A percentile compares a stretch with the other conserved stretches of the same genome.
phyloP scores from a whole-genome alignment of 1,284 basidiomycete species.

The Flammula alnicola region DNA sequence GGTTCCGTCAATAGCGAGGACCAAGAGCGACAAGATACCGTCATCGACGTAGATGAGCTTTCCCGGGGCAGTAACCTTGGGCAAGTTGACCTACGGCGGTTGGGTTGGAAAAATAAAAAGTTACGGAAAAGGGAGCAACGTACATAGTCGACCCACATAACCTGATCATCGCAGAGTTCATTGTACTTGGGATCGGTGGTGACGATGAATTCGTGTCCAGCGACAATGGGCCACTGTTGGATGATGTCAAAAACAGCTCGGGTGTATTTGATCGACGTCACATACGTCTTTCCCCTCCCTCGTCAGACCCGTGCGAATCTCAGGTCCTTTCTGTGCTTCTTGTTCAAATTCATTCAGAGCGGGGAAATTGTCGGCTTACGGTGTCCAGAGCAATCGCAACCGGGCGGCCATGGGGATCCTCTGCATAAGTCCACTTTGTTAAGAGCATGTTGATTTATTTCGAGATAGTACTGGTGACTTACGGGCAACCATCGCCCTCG shows the following conservation, averaged over 20 bases:
- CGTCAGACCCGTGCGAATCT: constrained; percentile 98
- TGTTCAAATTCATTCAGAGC: constrained; percentile 12
- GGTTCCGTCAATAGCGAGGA: constrained; percentile 83
- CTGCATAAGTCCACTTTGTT: constrained; percentile 32
- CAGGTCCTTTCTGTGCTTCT: constrained; percentile 88
- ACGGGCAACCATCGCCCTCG: constrained; percentile 83
- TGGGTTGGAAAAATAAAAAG: background rate
- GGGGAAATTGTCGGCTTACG: constrained; percentile 44
- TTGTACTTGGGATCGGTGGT: constrained; percentile 86
- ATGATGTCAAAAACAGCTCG: constrained; percentile 9
- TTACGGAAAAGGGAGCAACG: constrained; percentile 37
- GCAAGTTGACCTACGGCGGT: constrained; percentile 75
- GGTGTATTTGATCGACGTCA: constrained; percentile 27
- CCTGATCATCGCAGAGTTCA: constrained; percentile 81
- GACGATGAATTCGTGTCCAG: constrained; percentile 95
- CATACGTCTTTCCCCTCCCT: constrained; percentile 84
- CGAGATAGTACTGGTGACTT: constrained; percentile 28
- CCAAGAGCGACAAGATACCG: constrained; percentile 95
- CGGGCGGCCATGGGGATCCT: constrained; percentile 79
- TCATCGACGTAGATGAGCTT: constrained; percentile 98
- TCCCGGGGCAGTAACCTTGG: constrained; percentile 94
- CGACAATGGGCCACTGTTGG: constrained; percentile 60
- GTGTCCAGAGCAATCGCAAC: constrained; percentile 99
- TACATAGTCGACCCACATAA: constrained; percentile 92
- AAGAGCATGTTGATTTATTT: background rate